A percentile compares a stretch with the other conserved stretches of the same genome.
phyloP scores from a whole-genome alignment of 345 rosid species.

The Hypericum androsaemum region DNA sequence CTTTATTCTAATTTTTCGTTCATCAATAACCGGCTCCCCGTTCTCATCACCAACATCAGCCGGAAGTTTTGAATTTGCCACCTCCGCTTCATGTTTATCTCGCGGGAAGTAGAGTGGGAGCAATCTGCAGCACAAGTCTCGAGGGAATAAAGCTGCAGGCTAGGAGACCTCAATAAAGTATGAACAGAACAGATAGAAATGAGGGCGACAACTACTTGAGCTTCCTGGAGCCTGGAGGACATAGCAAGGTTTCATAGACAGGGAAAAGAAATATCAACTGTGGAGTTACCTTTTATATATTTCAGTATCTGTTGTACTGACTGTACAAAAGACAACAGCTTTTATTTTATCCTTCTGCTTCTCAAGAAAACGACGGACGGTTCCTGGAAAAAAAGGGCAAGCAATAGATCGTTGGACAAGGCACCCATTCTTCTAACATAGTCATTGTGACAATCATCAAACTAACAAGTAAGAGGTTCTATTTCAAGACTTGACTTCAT shows the following conservation, averaged over 20 bases:
- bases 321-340: slow-evolving; percentile 90
- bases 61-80: slow-evolving; percentile 85
- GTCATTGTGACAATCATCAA: no score
- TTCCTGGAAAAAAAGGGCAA: slow-evolving; percentile 44
- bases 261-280: slow-evolving; percentile 2
- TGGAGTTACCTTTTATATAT: slow-evolving; percentile 70
- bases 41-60: slow-evolving; percentile 98
- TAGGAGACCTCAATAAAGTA: not conserved
- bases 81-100: slow-evolving; percentile 83
- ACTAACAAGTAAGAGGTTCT: no score
- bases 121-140: slow-evolving; percentile 42
- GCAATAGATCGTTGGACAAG: slow-evolving; percentile 10
- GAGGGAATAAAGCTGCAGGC: slow-evolving; percentile 6
- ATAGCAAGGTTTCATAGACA: slow-evolving; percentile 4
- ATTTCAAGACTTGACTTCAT: no score
- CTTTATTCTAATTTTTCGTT: slow-evolving; percentile 92
- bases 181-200: not conserved
- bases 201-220: not conserved
- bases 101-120: slow-evolving; percentile 98
- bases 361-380: slow-evolving; percentile 86
- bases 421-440: not conserved
- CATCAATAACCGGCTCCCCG: slow-evolving; percentile 90
- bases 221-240: no score
- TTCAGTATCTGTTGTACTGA: slow-evolving; percentile 77
- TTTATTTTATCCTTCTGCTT: slow-evolving; percentile 75